Evolutionary conservation across 345 rosid species (phyloP), one percentile per base, ranked within the genome.

Genomic region (Physaria fendleri): DNA sequence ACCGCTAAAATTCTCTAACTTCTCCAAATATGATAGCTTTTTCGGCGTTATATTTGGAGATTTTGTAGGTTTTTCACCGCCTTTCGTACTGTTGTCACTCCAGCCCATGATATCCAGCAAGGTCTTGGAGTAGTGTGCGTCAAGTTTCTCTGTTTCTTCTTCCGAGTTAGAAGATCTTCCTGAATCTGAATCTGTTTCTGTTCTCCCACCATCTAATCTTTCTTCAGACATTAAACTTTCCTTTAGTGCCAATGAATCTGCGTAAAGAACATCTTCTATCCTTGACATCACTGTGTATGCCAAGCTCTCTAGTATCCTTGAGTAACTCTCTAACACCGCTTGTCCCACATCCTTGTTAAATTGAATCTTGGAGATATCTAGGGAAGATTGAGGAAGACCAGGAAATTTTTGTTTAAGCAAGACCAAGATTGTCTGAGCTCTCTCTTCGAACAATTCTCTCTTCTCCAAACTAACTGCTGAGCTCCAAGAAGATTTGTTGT

Each of bases 241-340:
- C 51, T 56, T 64, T 45, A 32, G 80, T 13, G 78, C 64, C 1
- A 73, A 37, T 7, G 76, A 50, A 58, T 90, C 94, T 0, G 95
- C 85, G 2, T 76, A 71, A 15, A 85, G 78, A 45, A 87, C 94
- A 44, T 90, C 97, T 21, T 90, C 97, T 18, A 90, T 87, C 67
- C 84, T 82, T 0, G 96, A 85, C 76, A 81, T 24, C 14, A 79
- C 78, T 2, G 83, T 82, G 78, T 35, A 81, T 2, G 89, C 96
- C 70, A 85, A 71, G 74, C 87, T 90, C 71, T 90, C 97, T 69
- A 90, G 71, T 43, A 83, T 66, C 75, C 97, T 83, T 20, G 96
- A 90, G 60, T 90, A 90, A 74, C 96, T 90, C 71, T 87, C 97
- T 37, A 87, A 81, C 37, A 90, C 78, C 1, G 94, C 85, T 24